Evolutionary conservation across 495 filamentous ascomycete species (phyloP).

Genomic region (Tuber magnatum): DNA sequence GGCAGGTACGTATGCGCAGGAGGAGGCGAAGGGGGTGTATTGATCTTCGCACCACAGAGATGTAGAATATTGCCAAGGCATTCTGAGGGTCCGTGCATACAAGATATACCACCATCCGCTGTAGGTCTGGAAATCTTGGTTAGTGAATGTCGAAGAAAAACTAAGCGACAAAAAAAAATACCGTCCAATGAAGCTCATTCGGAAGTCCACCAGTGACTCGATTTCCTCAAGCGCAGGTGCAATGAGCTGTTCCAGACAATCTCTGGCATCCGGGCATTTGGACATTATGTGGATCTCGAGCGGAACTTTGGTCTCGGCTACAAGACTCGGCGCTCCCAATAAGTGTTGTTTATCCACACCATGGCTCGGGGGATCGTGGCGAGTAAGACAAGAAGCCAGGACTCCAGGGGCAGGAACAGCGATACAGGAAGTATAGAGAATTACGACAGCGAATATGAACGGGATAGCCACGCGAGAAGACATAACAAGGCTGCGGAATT

Average conservation of each 20-base stretch:
- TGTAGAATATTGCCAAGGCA: conserved; percentile 92
- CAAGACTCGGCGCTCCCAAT: background rate
- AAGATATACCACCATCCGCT: conserved; percentile 58
- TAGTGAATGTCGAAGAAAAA: background rate
- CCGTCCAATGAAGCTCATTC: conserved; percentile 81
- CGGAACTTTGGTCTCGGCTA: conserved; percentile 50
- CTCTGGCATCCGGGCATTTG: conserved; percentile 83
- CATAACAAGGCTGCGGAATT: background rate
- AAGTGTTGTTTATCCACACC: background rate
- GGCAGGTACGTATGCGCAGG: conserved; percentile 80
- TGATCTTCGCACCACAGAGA: conserved; percentile 75
- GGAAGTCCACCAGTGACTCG: conserved; percentile 79
- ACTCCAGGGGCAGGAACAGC: background rate
- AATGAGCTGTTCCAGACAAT: conserved; percentile 72
- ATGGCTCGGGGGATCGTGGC: background rate
- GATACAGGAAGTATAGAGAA: background rate
- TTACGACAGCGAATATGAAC: background rate
- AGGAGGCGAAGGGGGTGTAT: conserved; percentile 47
- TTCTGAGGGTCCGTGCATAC: conserved; percentile 82
- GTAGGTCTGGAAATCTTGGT: conserved; percentile 8
- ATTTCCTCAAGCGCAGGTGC: conserved; percentile 79
- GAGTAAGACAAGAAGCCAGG: background rate
- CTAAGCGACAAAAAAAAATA: conserved; percentile 41
- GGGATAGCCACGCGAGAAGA: background rate
- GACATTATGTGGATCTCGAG: conserved; percentile 90